Evolutionary conservation across 805 yeast genomes (phyloP), one percentile per base, ranked within the genome.

Genomic region (Candida saitoana): DNA sequence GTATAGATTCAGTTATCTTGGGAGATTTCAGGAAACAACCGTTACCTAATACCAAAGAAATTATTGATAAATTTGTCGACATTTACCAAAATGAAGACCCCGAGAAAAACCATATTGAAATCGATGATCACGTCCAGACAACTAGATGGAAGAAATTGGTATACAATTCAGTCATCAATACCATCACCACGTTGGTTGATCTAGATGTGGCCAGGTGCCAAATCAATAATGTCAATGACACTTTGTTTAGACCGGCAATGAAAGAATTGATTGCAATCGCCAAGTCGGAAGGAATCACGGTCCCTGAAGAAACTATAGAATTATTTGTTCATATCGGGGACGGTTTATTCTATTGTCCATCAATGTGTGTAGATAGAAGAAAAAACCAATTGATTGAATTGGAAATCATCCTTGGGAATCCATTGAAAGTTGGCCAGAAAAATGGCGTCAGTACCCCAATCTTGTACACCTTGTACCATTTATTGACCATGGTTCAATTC

Each of bases 191-290:
- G 5, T 48, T 67, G 27, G 58, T 57, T 20, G 59, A 57, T 22
- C 41, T 63, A 15, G 74, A 69, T 45, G 62, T 62, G 2, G 52
- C 56, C 33, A 51, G 73, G 40, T 56, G 67, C 35, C 72, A 66
- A 42, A 65, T 67, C 12, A 56, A 50, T 34, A 56, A 55, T 14
- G 67, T 60, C 9, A 63, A 61, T 44, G 56, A 59, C 11, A 42
- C 50, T 0, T 44, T 69, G 15, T 56, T 69, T 36, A 43, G 51
- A 16, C 87, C 87, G 3, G 84, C 86, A 0, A 83, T 83, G 89
- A 59, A 67, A 29, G 95, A 85, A 58, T 70, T 86, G 14, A 58
- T 74, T 16, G 71, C 70, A 3, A 74, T 84, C 44, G 95, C 95
- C 8, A 76, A 74, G 39, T 77, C 86, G 7, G 90, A 82, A 44